Conservation (phyloP, 768 basidiomycete genomes). For the Dioszegia hungarica region DNA sequence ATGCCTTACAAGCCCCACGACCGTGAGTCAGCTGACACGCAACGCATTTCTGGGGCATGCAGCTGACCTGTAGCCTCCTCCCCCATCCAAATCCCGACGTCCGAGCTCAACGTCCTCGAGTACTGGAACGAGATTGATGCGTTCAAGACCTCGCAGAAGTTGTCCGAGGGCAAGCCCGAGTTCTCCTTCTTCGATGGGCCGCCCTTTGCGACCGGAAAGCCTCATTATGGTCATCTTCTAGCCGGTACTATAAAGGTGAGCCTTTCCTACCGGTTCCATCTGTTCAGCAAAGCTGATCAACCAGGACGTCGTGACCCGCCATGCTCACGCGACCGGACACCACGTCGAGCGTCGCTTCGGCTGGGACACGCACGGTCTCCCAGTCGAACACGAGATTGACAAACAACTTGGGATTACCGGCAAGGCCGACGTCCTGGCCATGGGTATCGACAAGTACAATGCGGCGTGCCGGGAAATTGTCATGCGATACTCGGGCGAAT, state of each 20-base stretch:
- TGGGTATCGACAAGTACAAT: conserved; percentile 98
- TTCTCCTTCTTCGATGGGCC: conserved; percentile 97
- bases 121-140: conserved; percentile 98
- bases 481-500: conserved; percentile 92
- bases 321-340: conserved; percentile 86
- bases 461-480: conserved; percentile 93
- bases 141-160: conserved; percentile 87
- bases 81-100: conserved; percentile 43
- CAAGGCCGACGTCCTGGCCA: conserved; percentile 83
- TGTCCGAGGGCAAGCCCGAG: conserved; percentile 82
- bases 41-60: background rate
- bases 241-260: conserved; percentile 54
- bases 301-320: conserved; percentile 97
- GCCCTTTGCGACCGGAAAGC: conserved; percentile 92
- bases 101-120: conserved; percentile 66
- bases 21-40: conserved; percentile 16
- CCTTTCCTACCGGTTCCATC: too few species aligned
- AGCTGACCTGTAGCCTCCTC: conserved; percentile 25
- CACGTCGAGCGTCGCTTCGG: conserved; percentile 92
- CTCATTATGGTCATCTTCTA: conserved; percentile 91
- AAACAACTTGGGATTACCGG: conserved; percentile 88
- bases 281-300: conserved; percentile 5
- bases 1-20: conserved; percentile 35
- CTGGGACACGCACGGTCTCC: conserved; percentile 98
- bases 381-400: conserved; percentile 99